Base-by-base conservation (phyloP, 768 basidiomycete species). In the Cytidiella melzeri region DNA sequence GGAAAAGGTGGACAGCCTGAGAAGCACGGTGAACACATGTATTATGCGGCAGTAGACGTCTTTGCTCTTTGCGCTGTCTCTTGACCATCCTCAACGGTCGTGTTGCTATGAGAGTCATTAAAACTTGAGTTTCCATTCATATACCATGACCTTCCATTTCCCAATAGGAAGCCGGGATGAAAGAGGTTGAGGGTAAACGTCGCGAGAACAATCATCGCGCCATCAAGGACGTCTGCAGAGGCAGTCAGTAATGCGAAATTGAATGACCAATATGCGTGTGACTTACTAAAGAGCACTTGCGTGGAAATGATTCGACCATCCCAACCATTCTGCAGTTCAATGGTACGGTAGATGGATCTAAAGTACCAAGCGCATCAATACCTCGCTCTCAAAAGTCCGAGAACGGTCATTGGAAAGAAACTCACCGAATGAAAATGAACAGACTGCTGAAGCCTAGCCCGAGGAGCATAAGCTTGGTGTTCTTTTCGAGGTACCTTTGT, bases 171-270 rank as follows among this genome's bases (percentile, higher is more conserved):
- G 26, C 72, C 73, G 3, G 77, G 77, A 54, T 76, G 74, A 39
- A 70, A 64, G 49, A 76, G 41, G 58, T 75, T 77, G 25, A 74
- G 57, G 1, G 68, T 64, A 53, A 63, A 72, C 43, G 77, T 71
- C 2, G 76, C 73, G 4, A 77, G 58, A 3, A 66, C 57, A 39
- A 78, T 67, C 68, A 75, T 73, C 5, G 65, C 67, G 15, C 73
- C 77, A 56, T 80, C 79, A n/a, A 80, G 64, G 5, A 73, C 61
- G 57, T 77, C 77, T 79, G 48, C n/a, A n/a, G n/a, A n/a, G n/a
- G n/a, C n/a, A n/a, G n/a, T n/a, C n/a, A n/a, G n/a, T n/a, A n/a
- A n/a, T n/a, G n/a, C n/a, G n/a, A n/a, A n/a, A n/a, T n/a, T n/a
- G n/a, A n/a, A n/a, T n/a, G n/a, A n/a, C n/a, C n/a, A n/a, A n/a